Evolutionary conservation across 1,139 yeast species (phyloP), one percentile per base, ranked within the genome.

Genomic region (Eremothecium gossypii): DNA sequence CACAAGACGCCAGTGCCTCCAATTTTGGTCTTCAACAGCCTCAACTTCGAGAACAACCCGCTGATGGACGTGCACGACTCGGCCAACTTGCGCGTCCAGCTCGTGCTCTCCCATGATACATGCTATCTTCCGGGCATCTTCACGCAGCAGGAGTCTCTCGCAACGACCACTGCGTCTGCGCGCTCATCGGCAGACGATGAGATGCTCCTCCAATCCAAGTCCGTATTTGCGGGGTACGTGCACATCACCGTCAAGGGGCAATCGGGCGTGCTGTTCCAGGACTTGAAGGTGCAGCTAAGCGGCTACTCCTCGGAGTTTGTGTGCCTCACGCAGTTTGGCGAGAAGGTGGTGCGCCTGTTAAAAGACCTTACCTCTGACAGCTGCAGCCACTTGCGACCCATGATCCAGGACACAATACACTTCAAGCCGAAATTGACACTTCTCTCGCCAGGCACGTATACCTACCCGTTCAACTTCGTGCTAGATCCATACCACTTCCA

Each of bases 391-490:
- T 30, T 36, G 8, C 11, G 34, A n/a, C 48, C 48, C 17, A 36
- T 45, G 23, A 33, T 43, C 27, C 40, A 37, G 13, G 49, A 46
- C 35, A 39, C 41, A 10, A 35, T 43, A 10, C 9, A 34, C 10
- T 44, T 43, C 43, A 39, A 40, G 12, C 26, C 34, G 17, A 31
- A 31, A 20, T 30, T 43, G 7, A 36, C 12, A 7, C 13, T 48
- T 8, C 38, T 51, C 17, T 31, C 49, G 12, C 40, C 43, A 8
- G 55, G 55, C 7, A 42, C 46, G n/a, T 47, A 53, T 35, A 50
- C 49, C 29, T 44, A 46, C 33, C 52, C 52, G 9, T 53, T 53
- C 45, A 46, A 47, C 4, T 52, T 53, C 36, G 39, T 45, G 7
- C 26, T 52, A 10, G 46, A 50, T 27, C 43, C 52, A 3, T 39